These are phyloP conservation scores for Penicillium olsonii DNA, from an alignment of 2,329 filamentous ascomycete genomes.

Conservation along the genomic window DNA sequence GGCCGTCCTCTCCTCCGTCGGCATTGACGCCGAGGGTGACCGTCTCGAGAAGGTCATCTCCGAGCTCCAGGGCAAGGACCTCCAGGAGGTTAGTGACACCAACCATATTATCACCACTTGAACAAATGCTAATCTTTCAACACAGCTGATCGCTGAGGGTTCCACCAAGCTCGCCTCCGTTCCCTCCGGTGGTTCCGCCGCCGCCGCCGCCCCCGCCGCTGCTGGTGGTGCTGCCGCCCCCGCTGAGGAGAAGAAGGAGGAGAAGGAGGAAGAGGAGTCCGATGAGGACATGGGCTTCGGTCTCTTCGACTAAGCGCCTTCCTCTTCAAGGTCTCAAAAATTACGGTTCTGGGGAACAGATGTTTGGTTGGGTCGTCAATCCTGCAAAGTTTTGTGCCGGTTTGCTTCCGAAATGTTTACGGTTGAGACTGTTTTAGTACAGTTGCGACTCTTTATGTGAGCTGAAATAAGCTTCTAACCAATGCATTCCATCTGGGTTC, in stretches of 20 bases:
- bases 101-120: background rate
- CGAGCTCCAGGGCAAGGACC: constrained; percentile 68
- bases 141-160: constrained; percentile 86
- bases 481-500: constrained; percentile 40
- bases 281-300: constrained; percentile 75
- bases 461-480: constrained; percentile 35
- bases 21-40: constrained; percentile 87
- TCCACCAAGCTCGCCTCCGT: constrained; percentile 95
- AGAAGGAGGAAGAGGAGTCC: constrained; percentile 60
- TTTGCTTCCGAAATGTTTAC: constrained; percentile 31
- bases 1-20: constrained; percentile 85
- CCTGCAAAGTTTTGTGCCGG: constrained; percentile 30
- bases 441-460: constrained; percentile 39
- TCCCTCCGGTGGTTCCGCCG: constrained; percentile 79
- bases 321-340: constrained; percentile 32
- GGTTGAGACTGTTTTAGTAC: constrained; percentile 38
- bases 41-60: constrained; percentile 83
- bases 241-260: constrained; percentile 80
- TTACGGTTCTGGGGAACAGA: constrained; percentile 68
- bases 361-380: constrained; percentile 35
- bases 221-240: constrained; percentile 68
- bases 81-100: constrained; percentile 74
- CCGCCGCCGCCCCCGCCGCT: constrained; percentile 48
- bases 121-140: constrained; percentile 16
- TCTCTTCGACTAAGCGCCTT: constrained; percentile 62